Percentiles rank a stretch among this genome's conserved stretches.
Conservation (phyloP, 1,139 yeast genomes). For the Protomyces inouyei region DNA sequence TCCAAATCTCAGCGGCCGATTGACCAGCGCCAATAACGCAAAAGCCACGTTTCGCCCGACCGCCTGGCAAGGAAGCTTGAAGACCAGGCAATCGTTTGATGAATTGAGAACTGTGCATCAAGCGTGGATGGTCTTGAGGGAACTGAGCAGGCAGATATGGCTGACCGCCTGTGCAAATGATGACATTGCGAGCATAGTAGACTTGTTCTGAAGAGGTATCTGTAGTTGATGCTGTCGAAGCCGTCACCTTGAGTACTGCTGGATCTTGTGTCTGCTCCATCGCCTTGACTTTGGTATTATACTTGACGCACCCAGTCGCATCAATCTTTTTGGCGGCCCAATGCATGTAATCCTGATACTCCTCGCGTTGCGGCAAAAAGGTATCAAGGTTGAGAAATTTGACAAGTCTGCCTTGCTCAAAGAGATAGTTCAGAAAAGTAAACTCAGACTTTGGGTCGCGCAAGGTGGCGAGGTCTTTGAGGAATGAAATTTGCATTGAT, state of each 20-base stretch:
- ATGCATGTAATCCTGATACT: constrained; percentile 34
- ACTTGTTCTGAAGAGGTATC: not conserved
- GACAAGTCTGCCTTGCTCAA: constrained; percentile 32
- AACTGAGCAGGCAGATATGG: constrained; percentile 30
- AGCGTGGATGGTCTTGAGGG: constrained; percentile 1
- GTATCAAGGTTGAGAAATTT: constrained; percentile 34
- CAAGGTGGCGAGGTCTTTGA: constrained; percentile 35
- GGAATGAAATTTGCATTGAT: constrained; percentile 35
- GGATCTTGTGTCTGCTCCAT: constrained; percentile 23
- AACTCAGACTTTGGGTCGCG: constrained; percentile 34
- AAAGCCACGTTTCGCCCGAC: constrained; percentile 21
- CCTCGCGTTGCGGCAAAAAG: constrained; percentile 34
- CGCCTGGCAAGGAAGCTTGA: not conserved
- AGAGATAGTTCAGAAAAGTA: constrained; percentile 34
- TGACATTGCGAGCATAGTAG: constrained; percentile 29
- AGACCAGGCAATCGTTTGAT: constrained; percentile 15
- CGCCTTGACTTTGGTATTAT: constrained; percentile 29
- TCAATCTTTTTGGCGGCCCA: constrained; percentile 35
- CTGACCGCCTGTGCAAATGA: constrained; percentile 33
- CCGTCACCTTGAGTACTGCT: constrained; percentile 6
- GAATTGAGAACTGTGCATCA: constrained; percentile 28
- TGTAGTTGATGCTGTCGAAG: not conserved
- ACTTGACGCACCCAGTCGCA: constrained; percentile 28
- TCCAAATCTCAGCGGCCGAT: constrained; percentile 35
- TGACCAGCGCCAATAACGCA: constrained; percentile 35